Percentiles rank a stretch among this genome's conserved stretches.
Evolutionary conservation across 768 basidiomycete species (phyloP).

Genomic region (Boletus bicolor): DNA sequence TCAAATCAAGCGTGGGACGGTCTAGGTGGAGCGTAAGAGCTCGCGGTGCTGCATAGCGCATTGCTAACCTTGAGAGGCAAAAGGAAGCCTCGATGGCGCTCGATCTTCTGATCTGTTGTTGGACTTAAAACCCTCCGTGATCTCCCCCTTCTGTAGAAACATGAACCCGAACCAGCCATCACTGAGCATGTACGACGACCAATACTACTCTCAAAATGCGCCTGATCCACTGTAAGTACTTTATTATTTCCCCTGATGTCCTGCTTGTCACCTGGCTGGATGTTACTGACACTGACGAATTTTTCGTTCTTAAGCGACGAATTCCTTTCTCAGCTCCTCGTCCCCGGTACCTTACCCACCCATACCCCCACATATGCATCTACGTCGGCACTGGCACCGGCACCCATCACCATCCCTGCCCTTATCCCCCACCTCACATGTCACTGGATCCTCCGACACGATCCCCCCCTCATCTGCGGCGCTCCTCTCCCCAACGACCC

Average conservation of each 20-base stretch:
- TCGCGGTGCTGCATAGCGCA: background rate
- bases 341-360: background rate
- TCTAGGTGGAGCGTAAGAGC: background rate
- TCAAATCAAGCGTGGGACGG: background rate
- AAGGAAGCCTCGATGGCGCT: background rate
- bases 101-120: background rate
- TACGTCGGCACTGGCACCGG: background rate
- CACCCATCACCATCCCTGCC: background rate
- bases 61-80: constrained; percentile 6
- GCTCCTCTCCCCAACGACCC: constrained; percentile 1
- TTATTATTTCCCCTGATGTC: background rate
- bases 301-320: constrained; percentile 10
- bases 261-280: background rate
- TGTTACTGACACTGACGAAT: background rate
- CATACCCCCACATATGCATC: background rate
- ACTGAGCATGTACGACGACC: background rate
- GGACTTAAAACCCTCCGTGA: constrained; percentile 3
- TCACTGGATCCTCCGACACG: constrained; percentile 8
- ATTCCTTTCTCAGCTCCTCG: constrained; percentile 11
- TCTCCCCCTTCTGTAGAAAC: background rate
- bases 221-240: constrained; percentile 15
- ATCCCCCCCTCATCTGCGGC: background rate
- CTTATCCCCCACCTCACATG: constrained; percentile 1
- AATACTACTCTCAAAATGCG: background rate
- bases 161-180: background rate